phyloP scores from a whole-genome alignment of 305 asterid genomes.

The Fraxinus sp. region DNA sequence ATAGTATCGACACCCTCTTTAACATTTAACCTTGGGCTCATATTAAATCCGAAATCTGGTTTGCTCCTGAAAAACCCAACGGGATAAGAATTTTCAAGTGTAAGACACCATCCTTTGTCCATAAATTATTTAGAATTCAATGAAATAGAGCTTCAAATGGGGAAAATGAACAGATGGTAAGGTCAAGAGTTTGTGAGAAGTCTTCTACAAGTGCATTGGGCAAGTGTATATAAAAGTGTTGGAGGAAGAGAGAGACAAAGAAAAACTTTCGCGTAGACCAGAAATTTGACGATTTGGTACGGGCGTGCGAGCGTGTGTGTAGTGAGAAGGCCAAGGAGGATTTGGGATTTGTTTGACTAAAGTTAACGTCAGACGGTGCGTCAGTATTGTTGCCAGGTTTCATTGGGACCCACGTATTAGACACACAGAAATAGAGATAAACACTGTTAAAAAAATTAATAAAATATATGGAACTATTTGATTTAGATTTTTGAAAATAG shows the following conservation, averaged over 20 bases:
- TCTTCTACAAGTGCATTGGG: conserved; percentile 39
- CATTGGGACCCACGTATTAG: background rate
- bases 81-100: conserved; percentile 61
- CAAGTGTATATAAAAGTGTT: conserved; percentile 44
- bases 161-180: background rate
- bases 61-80: conserved; percentile 50
- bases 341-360: conserved; percentile 2
- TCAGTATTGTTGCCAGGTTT: conserved; percentile 48
- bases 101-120: conserved; percentile 84
- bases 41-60: conserved; percentile 47
- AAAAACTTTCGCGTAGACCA: conserved; percentile 29
- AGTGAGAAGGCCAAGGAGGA: conserved; percentile 20
- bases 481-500: too few relatives aligned
- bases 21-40: conserved; percentile 47
- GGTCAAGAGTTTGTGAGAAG: conserved; percentile 50
- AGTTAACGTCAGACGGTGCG: conserved; percentile 61
- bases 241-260: conserved; percentile 14
- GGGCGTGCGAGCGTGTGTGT: conserved; percentile 11
- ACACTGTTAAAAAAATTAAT: background rate
- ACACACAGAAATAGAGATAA: background rate
- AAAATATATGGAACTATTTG: too few relatives aligned
- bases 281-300: conserved; percentile 26
- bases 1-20: conserved; percentile 33
- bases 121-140: conserved; percentile 35
- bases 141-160: background rate